Evolutionary conservation across 2,329 filamentous ascomycete species (phyloP).

Genomic region (Thielaviopsis punctulata): DNA sequence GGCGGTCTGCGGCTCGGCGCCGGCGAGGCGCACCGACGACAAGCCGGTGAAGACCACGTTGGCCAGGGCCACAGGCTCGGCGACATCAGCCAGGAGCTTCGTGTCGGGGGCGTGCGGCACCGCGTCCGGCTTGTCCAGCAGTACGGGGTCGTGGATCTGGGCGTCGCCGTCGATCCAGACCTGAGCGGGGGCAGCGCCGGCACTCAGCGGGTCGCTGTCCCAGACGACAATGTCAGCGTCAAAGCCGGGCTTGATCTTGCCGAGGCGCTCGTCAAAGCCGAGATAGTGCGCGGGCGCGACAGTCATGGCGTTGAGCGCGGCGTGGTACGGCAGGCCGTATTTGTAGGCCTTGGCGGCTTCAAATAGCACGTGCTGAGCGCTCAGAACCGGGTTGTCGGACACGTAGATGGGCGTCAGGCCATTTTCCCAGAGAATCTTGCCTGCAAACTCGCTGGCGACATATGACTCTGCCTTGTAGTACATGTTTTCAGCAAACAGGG

Average conservation of each 20-base stretch:
- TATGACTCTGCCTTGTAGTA: slow-evolving; percentile 55
- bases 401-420: slow-evolving; percentile 51
- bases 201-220: slow-evolving; percentile 44
- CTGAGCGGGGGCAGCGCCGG: slow-evolving; percentile 41
- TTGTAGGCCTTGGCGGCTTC: slow-evolving; percentile 43
- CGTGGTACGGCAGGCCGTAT: slow-evolving; percentile 44
- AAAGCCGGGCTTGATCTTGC: slow-evolving; percentile 43
- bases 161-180: slow-evolving; percentile 46
- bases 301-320: slow-evolving; percentile 39
- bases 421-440: slow-evolving; percentile 46
- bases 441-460: slow-evolving; percentile 45
- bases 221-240: slow-evolving; percentile 45
- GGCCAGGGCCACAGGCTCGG: slow-evolving; percentile 22
- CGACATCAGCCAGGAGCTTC: slow-evolving; percentile 24
- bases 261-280: slow-evolving; percentile 38
- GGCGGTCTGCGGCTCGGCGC: slow-evolving; percentile 11
- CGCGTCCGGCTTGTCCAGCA: slow-evolving; percentile 32
- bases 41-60: slow-evolving; percentile 41
- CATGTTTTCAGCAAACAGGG: slow-evolving; percentile 57
- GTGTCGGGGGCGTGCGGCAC: slow-evolving; percentile 24
- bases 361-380: slow-evolving; percentile 52
- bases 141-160: slow-evolving; percentile 37
- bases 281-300: slow-evolving; percentile 40
- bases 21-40: slow-evolving; percentile 15
- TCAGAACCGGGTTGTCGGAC: slow-evolving; percentile 53